Evolutionary conservation across 1,284 basidiomycete genomes (phyloP).

Genomic region (Trichosporon sp.): DNA sequence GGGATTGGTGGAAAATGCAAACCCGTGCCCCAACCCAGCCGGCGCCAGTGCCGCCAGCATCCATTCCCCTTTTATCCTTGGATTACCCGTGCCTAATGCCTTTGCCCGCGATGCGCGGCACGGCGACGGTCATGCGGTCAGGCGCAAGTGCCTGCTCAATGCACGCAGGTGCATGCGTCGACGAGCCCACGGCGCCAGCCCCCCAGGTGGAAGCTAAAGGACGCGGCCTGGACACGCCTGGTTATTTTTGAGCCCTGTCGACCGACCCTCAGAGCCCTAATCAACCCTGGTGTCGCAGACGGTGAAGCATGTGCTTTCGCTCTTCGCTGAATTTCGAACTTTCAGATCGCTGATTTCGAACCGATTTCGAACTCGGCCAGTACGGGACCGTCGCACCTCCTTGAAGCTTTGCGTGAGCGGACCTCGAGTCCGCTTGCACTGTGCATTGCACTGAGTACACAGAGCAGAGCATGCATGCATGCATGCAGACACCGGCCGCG

Average conservation of each 20-base stretch:
- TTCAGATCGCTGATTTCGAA: neutral
- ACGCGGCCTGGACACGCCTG: neutral
- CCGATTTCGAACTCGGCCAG: neutral
- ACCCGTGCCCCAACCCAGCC: neutral
- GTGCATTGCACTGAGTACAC: neutral
- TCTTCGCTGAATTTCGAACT: constrained; percentile 12
- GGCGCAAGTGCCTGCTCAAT: no score
- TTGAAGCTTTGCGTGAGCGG: neutral
- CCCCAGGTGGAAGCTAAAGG: neutral
- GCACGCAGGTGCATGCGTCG: neutral
- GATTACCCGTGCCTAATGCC: neutral
- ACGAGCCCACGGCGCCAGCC: neutral
- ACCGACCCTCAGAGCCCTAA: neutral
- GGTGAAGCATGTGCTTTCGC: neutral
- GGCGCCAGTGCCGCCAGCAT: neutral
- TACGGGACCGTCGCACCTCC: neutral
- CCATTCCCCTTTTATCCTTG: neutral
- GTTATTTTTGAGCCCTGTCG: neutral
- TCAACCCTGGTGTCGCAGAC: neutral
- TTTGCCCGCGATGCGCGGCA: neutral
- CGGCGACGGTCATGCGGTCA: neutral
- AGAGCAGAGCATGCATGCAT: neutral
- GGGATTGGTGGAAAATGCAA: constrained; percentile 15
- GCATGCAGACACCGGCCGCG: constrained; percentile 1
- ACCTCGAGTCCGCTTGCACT: neutral